These are phyloP conservation scores for Phytophthora niederhauseri DNA, from an alignment of 352 stramenopile genomes.

Conservation along the genomic window DNA sequence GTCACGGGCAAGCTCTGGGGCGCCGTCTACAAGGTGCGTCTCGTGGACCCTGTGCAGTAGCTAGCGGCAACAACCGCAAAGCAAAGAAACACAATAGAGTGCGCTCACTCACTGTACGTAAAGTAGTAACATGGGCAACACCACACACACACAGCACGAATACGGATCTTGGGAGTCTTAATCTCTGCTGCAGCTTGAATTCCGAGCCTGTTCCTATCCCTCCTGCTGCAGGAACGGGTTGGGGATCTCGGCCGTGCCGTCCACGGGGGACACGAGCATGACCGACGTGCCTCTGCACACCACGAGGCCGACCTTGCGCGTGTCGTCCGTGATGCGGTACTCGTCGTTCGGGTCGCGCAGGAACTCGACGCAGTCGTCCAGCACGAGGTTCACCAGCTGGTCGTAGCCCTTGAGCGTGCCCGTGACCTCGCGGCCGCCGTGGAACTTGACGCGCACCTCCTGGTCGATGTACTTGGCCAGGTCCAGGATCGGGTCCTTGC, in stretches of 20 bases:
- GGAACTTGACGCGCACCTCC: conserved; percentile 95
- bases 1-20: conserved; percentile 95
- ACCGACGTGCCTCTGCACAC: conserved; percentile 94
- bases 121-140: conserved; percentile 1
- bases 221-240: conserved; percentile 93
- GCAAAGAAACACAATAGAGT: conserved; percentile 17
- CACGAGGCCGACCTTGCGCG: conserved; percentile 93
- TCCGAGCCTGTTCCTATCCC: conserved; percentile 40
- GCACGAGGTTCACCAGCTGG: conserved; percentile 97
- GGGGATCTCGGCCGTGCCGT: conserved; percentile 92
- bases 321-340: conserved; percentile 90
- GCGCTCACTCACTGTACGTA: background rate
- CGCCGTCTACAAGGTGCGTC: conserved; percentile 88
- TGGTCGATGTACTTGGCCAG: conserved; percentile 96
- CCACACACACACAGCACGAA: conserved; percentile 19
- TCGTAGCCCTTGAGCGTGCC: conserved; percentile 96
- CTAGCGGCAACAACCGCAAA: background rate
- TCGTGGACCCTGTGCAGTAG: conserved; percentile 55
- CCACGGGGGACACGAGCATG: conserved; percentile 91
- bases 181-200: conserved; percentile 20
- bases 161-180: conserved; percentile 24
- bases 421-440: conserved; percentile 92
- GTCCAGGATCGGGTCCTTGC: conserved; percentile 93
- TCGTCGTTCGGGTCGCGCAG: conserved; percentile 93
- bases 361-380: conserved; percentile 97